phyloP scores from a whole-genome alignment of 1,284 basidiomycete species.

The Inonotus obliquus region DNA sequence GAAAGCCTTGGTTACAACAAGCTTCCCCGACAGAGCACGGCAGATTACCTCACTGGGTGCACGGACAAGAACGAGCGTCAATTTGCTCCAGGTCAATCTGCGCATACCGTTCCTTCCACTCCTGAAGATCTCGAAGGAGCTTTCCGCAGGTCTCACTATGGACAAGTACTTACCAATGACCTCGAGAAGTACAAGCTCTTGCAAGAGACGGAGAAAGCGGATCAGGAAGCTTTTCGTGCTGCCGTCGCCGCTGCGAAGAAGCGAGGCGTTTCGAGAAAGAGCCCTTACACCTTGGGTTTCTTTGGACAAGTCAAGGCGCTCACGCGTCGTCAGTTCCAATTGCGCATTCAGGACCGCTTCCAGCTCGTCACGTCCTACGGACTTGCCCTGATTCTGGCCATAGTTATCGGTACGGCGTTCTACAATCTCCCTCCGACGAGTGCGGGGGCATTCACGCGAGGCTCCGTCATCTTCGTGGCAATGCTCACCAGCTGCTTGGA shows the following conservation, averaged over 20 bases:
- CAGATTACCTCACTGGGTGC: slow-evolving; percentile 78
- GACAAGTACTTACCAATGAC: slow-evolving; percentile 43
- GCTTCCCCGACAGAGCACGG: slow-evolving; percentile 67
- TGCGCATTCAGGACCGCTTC: slow-evolving; percentile 78
- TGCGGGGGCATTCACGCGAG: slow-evolving; percentile 82
- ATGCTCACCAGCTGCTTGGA: slow-evolving; percentile 72
- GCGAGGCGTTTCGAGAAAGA: slow-evolving; percentile 77
- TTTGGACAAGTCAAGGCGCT: slow-evolving; percentile 70
- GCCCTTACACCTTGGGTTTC: slow-evolving; percentile 84
- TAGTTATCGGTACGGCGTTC: slow-evolving; percentile 77
- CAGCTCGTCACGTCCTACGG: slow-evolving; percentile 71
- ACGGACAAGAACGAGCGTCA: slow-evolving; percentile 85
- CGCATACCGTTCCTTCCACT: slow-evolving; percentile 63
- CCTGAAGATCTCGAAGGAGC: slow-evolving; percentile 70
- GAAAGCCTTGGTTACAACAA: slow-evolving; percentile 71
- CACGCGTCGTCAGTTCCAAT: slow-evolving; percentile 71
- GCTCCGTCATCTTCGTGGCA: slow-evolving; percentile 74
- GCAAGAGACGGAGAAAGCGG: slow-evolving; percentile 61
- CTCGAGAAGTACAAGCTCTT: slow-evolving; percentile 59
- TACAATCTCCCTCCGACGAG: slow-evolving; percentile 70
- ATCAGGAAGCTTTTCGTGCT: slow-evolving; percentile 71
- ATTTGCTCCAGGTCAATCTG: slow-evolving; percentile 68
- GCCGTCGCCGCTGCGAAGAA: slow-evolving; percentile 82
- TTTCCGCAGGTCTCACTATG: slow-evolving; percentile 55
- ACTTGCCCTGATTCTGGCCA: slow-evolving; percentile 53